phyloP scores from a whole-genome alignment of 176 grass and related monocot genomes.

The Olyra latifolia region DNA sequence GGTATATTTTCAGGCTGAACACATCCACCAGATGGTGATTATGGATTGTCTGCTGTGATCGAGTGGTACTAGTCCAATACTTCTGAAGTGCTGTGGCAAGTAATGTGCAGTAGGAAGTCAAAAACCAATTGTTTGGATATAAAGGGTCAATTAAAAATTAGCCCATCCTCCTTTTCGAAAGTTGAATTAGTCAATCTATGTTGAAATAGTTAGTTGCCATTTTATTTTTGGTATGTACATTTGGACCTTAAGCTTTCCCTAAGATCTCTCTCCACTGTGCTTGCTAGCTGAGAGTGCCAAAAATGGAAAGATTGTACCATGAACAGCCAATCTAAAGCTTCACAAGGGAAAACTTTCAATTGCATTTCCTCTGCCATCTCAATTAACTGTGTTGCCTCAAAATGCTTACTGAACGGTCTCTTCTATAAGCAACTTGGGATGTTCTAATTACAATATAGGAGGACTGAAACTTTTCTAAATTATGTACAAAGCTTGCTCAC shows the following conservation, averaged over 20 bases:
- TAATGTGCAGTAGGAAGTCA: background rate
- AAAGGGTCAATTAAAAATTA: background rate
- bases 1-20: background rate
- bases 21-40: background rate
- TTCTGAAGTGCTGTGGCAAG: background rate
- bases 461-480: background rate
- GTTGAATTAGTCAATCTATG: constrained; percentile 1
- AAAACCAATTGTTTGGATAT: background rate
- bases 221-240: background rate
- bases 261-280: background rate
- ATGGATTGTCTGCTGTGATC: background rate
- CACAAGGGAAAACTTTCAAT: background rate
- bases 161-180: background rate
- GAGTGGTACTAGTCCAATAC: background rate
- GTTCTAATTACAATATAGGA: background rate
- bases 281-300: background rate
- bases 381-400: too few species aligned
- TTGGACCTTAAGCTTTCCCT: background rate
- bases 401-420: background rate
- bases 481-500: background rate
- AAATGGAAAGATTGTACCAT: background rate
- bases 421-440: background rate
- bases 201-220: background rate
- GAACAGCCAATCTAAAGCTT: background rate
- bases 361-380: background rate